phyloP scores from a whole-genome alignment of 2,329 filamentous ascomycete genomes.

The Paecilomyces niveus region DNA sequence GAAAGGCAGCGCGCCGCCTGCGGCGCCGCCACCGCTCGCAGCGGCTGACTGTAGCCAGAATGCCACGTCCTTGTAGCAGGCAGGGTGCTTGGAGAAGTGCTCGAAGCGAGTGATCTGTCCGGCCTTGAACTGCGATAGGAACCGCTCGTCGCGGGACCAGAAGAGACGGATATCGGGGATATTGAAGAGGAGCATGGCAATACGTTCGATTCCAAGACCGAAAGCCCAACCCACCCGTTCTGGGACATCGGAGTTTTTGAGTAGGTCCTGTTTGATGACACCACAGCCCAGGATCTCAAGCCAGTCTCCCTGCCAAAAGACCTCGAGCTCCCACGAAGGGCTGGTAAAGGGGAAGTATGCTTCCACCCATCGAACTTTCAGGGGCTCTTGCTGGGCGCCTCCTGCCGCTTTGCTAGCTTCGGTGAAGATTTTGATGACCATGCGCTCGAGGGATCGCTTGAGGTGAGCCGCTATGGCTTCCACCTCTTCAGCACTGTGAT shows the following conservation, averaged over 20 bases:
- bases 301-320: conserved; percentile 92
- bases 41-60: conserved; percentile 67
- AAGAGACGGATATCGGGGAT: conserved; percentile 96
- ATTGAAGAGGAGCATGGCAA: conserved; percentile 94
- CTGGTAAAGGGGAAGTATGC: conserved; percentile 97
- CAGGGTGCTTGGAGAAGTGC: conserved; percentile 86
- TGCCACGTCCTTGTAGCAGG: conserved; percentile 83
- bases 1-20: conserved; percentile 45
- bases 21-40: conserved; percentile 28
- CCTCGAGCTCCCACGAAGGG: conserved; percentile 92
- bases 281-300: conserved; percentile 93
- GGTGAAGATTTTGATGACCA: conserved; percentile 84
- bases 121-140: conserved; percentile 71
- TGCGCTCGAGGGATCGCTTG: conserved; percentile 79
- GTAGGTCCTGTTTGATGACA: conserved; percentile 74
- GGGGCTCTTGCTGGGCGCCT: conserved; percentile 56
- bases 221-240: conserved; percentile 88
- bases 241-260: conserved; percentile 68
- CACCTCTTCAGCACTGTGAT: conserved; percentile 69
- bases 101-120: conserved; percentile 58
- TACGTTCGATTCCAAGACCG: conserved; percentile 84
- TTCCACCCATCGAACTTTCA: conserved; percentile 89
- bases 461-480: conserved; percentile 78
- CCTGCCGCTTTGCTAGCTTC: conserved; percentile 63
- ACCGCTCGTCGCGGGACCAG: conserved; percentile 81